Percentiles rank a stretch among this genome's conserved stretches.
These are phyloP conservation scores for Pisolithus marmoratus DNA, from an alignment of 768 basidiomycete genomes.

Conservation along the genomic window DNA sequence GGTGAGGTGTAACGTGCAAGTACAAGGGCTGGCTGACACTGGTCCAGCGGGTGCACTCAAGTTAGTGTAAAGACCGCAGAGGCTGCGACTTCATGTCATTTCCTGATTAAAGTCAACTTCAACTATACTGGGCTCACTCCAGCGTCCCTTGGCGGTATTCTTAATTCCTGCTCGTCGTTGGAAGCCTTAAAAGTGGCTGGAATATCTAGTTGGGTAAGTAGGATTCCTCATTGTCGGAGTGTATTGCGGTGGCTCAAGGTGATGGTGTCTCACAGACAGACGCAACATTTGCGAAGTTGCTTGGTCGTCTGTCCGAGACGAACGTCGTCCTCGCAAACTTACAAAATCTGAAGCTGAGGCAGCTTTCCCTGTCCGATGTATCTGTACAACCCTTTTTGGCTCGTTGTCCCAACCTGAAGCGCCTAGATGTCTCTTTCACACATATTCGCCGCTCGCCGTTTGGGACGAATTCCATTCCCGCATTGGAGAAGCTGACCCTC, in stretches of 20 bases:
- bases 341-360: slow-evolving; percentile 54
- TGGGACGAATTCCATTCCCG: neutral
- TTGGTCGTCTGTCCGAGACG: slow-evolving; percentile 16
- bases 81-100: slow-evolving; percentile 38
- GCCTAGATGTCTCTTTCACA: slow-evolving; percentile 66
- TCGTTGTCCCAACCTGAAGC: slow-evolving; percentile 44
- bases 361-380: slow-evolving; percentile 45
- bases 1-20: slow-evolving; percentile 34
- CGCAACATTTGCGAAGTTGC: slow-evolving; percentile 44
- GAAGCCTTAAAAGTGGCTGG: slow-evolving; percentile 60
- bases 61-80: slow-evolving; percentile 46
- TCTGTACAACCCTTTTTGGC: slow-evolving; percentile 39
- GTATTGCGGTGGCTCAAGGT: neutral
- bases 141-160: slow-evolving; percentile 37
- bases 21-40: slow-evolving; percentile 11
- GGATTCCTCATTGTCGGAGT: neutral
- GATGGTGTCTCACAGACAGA: slow-evolving; percentile 43
- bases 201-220: slow-evolving; percentile 53
- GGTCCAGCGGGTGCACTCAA: slow-evolving; percentile 51
- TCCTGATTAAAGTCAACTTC: slow-evolving; percentile 47
- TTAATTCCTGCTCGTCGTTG: slow-evolving; percentile 33
- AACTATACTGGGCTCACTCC: slow-evolving; percentile 57
- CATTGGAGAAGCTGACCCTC: slow-evolving; percentile 57
- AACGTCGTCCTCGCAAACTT: slow-evolving; percentile 35
- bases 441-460: slow-evolving; percentile 35